These are phyloP conservation scores for Phylloporus sp. DNA, from an alignment of 768 basidiomycete species.

Conservation along the genomic window DNA sequence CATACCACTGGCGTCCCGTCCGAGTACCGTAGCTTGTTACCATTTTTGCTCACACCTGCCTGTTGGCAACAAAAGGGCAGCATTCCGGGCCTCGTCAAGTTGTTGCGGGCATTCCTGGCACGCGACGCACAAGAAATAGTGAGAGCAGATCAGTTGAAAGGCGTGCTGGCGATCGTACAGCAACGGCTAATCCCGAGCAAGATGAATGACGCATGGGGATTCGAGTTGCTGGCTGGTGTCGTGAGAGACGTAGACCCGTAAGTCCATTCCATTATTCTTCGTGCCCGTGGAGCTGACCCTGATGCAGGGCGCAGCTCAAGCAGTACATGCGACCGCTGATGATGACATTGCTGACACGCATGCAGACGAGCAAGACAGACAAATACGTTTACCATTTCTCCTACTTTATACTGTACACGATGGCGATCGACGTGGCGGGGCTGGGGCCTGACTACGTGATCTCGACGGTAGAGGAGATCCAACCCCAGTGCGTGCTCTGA, in stretches of 20 bases:
- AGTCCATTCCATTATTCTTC: background rate
- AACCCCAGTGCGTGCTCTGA: conserved; percentile 56
- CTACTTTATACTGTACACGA: conserved; percentile 69
- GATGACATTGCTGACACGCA: conserved; percentile 75
- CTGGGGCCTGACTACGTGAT: conserved; percentile 79
- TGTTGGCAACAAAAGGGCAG: conserved; percentile 94
- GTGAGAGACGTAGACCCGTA: conserved; percentile 72
- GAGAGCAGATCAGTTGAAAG: conserved; percentile 63
- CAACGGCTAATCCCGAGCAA: conserved; percentile 87
- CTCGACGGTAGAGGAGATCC: conserved; percentile 75
- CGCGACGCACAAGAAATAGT: conserved; percentile 69
- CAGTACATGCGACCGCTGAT: conserved; percentile 73
- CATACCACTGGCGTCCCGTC: conserved; percentile 64
- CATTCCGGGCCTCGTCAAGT: conserved; percentile 87
- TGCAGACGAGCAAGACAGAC: conserved; percentile 88
- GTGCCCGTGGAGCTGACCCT: background rate
- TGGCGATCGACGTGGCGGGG: conserved; percentile 71
- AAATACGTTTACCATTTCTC: conserved; percentile 82
- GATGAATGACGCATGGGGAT: conserved; percentile 85
- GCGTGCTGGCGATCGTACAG: conserved; percentile 83
- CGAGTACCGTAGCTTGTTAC: conserved; percentile 76
- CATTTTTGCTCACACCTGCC: conserved; percentile 77
- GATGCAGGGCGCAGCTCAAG: conserved; percentile 53
- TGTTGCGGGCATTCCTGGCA: conserved; percentile 79
- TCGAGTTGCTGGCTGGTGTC: conserved; percentile 81